Evolutionary conservation across 1,284 basidiomycete species (phyloP).

Genomic region (Phellopilus nigrolimitatus): DNA sequence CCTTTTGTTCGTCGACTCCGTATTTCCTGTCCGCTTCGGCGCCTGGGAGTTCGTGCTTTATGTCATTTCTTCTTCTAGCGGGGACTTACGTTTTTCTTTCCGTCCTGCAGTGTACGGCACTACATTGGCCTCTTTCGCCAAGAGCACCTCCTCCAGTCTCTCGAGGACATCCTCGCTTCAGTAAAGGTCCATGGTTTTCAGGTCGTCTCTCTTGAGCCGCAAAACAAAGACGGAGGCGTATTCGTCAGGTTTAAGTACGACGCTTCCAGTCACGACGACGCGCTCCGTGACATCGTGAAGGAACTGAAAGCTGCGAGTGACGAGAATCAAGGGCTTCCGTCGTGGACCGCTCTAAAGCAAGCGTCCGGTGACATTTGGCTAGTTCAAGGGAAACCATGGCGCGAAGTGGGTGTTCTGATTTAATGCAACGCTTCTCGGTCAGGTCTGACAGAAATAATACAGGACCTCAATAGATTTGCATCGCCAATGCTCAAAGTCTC

Average conservation of each 20-base stretch:
- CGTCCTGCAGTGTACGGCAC: constrained; percentile 46
- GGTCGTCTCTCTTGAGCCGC: constrained; percentile 53
- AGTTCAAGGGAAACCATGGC: constrained; percentile 81
- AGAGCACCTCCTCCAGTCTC: constrained; percentile 44
- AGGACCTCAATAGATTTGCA: constrained; percentile 85
- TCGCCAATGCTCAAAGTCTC: constrained; percentile 68
- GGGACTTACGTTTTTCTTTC: neutral
- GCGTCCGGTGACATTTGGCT: constrained; percentile 63
- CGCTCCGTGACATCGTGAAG: constrained; percentile 46
- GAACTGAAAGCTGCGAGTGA: constrained; percentile 38
- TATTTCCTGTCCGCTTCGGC: constrained; percentile 50
- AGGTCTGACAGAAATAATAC: neutral
- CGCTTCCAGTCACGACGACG: constrained; percentile 34
- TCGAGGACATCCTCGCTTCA: constrained; percentile 45
- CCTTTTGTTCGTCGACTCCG: constrained; percentile 50
- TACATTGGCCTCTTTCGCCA: constrained; percentile 55
- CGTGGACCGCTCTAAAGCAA: constrained; percentile 50
- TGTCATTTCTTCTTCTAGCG: neutral
- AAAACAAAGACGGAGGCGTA: constrained; percentile 80
- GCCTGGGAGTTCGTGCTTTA: constrained; percentile 44
- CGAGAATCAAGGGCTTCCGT: constrained; percentile 54
- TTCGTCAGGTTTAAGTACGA: constrained; percentile 78
- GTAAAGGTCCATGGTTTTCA: constrained; percentile 53
- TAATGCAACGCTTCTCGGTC: neutral
- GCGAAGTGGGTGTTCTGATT: constrained; percentile 51